Evolutionary conservation across 495 filamentous ascomycete species (phyloP).

Genomic region (Tuber calosporum): DNA sequence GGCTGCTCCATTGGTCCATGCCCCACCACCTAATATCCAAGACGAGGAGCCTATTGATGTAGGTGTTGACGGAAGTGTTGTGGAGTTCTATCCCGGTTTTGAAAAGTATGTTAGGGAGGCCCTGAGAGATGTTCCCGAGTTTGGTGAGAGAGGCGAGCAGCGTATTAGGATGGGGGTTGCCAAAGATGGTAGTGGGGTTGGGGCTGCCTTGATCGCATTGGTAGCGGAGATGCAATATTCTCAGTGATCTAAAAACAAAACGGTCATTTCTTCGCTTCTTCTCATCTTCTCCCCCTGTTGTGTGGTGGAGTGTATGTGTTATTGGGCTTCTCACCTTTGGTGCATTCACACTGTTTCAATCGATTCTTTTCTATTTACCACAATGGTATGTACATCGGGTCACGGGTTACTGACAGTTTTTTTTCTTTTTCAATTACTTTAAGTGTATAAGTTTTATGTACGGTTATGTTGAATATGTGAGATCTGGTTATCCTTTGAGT

Average conservation of each 20-base stretch:
- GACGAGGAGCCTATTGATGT: conserved; percentile 63
- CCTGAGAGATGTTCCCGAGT: conserved; percentile 59
- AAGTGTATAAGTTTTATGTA: background rate
- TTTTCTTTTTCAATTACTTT: background rate
- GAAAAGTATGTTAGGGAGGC: conserved; percentile 70
- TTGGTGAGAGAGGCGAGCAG: conserved; percentile 66
- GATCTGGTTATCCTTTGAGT: background rate
- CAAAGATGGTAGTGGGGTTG: conserved; percentile 87
- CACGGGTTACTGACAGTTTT: background rate
- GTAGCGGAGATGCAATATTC: conserved; percentile 19
- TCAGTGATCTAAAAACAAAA: background rate
- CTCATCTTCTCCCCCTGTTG: background rate
- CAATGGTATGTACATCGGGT: background rate
- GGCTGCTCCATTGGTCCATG: conserved; percentile 34
- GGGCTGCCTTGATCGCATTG: conserved; percentile 82
- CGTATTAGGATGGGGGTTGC: conserved; percentile 84
- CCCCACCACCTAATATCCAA: conserved; percentile 29
- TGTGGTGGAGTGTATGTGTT: background rate
- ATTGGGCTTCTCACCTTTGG: background rate
- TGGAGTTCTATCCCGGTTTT: conserved; percentile 89
- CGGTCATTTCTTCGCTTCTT: background rate
- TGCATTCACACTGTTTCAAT: background rate
- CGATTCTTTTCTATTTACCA: background rate
- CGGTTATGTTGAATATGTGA: background rate
- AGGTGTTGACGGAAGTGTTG: conserved; percentile 81